Evolutionary conservation across 78 protist species (phyloP).

Genomic region (Pigoraptor vietnamica): DNA sequence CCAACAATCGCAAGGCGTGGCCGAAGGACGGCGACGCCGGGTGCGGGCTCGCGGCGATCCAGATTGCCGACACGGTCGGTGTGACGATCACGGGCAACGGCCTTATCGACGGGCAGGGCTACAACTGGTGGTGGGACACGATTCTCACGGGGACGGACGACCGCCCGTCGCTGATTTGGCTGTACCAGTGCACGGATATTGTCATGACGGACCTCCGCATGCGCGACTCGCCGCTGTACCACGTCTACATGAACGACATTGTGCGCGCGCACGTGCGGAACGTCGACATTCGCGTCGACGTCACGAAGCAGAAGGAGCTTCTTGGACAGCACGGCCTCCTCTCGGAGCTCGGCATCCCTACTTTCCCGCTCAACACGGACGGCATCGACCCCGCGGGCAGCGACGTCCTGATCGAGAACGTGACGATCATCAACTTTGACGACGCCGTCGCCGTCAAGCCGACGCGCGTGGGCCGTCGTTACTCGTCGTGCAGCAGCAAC

Average conservation of each 20-base stretch:
- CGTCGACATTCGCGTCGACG: neutral
- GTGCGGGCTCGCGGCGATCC: neutral
- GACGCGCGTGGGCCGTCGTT: no score
- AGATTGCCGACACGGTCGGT: neutral
- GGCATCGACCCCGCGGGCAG: conserved; percentile 17
- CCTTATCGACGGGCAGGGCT: conserved; percentile 16
- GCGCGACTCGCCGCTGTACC: conserved; percentile 5
- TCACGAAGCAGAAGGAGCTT: neutral
- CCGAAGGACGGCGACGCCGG: neutral
- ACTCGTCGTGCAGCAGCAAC: neutral
- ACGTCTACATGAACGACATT: neutral
- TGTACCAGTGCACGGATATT: neutral
- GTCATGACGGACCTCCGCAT: neutral
- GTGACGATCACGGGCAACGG: neutral
- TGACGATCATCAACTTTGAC: neutral
- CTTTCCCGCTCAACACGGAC: conserved; percentile 26
- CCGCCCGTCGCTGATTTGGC: neutral
- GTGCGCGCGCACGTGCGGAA: neutral
- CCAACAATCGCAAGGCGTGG: neutral
- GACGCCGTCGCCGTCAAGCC: conserved; percentile 27
- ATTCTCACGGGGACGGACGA: neutral
- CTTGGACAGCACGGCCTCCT: neutral
- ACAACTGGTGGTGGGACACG: conserved; percentile 9
- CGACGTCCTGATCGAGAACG: neutral
- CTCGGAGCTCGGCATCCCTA: neutral